Conservation (phyloP, 371 early-diverging fungal species). For the Zopfochytrium polystomum region DNA sequence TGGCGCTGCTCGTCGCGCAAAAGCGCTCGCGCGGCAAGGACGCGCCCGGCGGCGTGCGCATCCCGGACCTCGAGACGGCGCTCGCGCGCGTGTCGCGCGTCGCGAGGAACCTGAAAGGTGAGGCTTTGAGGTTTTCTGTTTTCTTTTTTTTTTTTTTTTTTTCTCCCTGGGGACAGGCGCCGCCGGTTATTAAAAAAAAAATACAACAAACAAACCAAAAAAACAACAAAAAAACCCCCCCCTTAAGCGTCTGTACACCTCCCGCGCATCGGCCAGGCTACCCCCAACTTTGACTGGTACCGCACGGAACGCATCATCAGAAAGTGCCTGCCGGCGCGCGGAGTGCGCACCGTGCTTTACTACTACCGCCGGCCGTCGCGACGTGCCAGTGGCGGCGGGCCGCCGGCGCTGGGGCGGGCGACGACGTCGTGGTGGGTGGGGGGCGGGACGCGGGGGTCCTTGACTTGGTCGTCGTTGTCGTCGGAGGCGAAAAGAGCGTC, state of each 20-base stretch:
- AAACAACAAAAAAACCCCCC: background rate
- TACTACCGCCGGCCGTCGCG: conserved; percentile 15
- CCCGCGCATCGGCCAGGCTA: conserved; percentile 25
- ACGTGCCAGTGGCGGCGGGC: too few relatives aligned
- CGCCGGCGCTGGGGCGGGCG: too few relatives aligned
- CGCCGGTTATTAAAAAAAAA: too few relatives aligned
- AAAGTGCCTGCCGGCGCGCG: conserved; percentile 16
- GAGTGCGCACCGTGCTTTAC: conserved; percentile 15
- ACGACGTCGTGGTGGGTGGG: too few relatives aligned
- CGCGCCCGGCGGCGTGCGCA: conserved; percentile 9
- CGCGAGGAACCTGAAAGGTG: conserved; percentile 25
- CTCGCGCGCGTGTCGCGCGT: conserved; percentile 14
- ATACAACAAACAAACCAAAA: too few relatives aligned
- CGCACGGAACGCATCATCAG: conserved; percentile 31
- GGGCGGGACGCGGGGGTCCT: too few relatives aligned
- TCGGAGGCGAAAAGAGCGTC: too few relatives aligned
- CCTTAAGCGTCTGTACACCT: conserved; percentile 30
- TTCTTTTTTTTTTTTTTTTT: too few relatives aligned
- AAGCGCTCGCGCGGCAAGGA: conserved; percentile 18
- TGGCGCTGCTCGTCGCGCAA: conserved; percentile 29
- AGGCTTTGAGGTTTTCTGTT: background rate
- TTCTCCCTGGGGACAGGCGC: too few relatives aligned
- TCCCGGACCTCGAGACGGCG: conserved; percentile 22
- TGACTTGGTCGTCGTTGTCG: too few relatives aligned
- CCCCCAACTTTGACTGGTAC: conserved; percentile 32